These are phyloP conservation scores for Solanum etuberosum DNA, from an alignment of 257 asterid genomes.

Conservation along the genomic window DNA sequence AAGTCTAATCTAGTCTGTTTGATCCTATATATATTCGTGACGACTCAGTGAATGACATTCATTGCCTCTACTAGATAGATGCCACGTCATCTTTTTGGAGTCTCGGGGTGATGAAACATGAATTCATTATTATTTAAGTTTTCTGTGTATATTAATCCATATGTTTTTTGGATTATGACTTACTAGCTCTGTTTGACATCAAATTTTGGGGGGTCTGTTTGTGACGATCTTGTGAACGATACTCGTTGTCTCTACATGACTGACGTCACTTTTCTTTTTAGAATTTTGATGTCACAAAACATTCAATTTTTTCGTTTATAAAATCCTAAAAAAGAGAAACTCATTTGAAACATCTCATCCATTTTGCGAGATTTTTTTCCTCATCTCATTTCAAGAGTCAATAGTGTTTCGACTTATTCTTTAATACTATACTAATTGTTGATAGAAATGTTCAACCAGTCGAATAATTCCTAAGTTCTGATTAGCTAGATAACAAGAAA, in stretches of 20 bases:
- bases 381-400: not conserved
- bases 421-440: accelerated
- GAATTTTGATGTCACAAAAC: not conserved
- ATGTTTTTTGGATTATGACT: not conserved
- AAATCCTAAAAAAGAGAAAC: too few relatives aligned
- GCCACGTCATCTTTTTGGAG: not conserved
- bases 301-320: too few relatives aligned
- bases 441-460: not conserved
- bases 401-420: not conserved
- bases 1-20: too few relatives aligned
- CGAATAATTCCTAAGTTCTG: not conserved
- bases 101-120: too few relatives aligned
- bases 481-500: not conserved
- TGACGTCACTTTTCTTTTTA: too few relatives aligned
- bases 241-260: too few relatives aligned
- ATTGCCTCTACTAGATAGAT: too few relatives aligned
- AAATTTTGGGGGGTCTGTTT: too few relatives aligned
- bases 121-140: too few relatives aligned
- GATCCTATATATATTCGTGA: not conserved
- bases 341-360: not conserved
- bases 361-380: not conserved
- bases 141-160: too few relatives aligned
- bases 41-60: not conserved
- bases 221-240: not conserved
- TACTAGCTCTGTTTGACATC: not conserved